Evolutionary conservation across 176 grass and related monocot genomes (phyloP).

Genomic region (Avena atlantica): DNA sequence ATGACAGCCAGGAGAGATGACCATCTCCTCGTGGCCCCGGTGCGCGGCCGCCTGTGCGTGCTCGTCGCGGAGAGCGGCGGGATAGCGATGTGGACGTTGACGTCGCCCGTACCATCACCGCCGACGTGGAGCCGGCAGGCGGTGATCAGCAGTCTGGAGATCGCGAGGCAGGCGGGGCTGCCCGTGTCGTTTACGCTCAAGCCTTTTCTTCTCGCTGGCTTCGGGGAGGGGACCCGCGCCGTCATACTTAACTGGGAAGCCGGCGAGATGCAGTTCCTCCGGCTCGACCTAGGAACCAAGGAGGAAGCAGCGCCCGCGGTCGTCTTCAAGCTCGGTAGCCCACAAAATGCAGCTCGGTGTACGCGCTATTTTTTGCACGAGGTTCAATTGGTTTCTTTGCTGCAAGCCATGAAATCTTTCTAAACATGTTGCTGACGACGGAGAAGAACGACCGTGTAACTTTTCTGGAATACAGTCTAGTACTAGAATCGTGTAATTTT

Average conservation of each 20-base stretch:
- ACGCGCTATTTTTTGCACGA: slow-evolving; percentile 13
- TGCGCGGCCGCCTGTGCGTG: background rate
- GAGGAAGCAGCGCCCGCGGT: background rate
- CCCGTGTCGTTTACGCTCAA: background rate
- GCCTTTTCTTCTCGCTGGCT: background rate
- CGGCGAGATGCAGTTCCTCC: background rate
- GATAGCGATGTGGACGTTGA: slow-evolving; percentile 25
- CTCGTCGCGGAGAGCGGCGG: background rate
- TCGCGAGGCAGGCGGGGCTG: background rate
- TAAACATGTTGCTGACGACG: background rate
- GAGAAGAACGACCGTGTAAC: too few species aligned
- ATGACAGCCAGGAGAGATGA: fast-evolving
- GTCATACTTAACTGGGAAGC: background rate
- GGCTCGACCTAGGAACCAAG: background rate
- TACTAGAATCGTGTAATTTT: too few species aligned
- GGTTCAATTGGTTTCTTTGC: background rate
- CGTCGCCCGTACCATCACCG: background rate
- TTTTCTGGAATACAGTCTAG: too few species aligned
- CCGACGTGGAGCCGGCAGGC: background rate
- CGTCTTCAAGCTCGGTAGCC: background rate
- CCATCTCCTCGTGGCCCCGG: background rate
- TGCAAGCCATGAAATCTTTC: slow-evolving; percentile 17
- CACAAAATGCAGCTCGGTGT: too few species aligned
- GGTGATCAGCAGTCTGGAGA: background rate
- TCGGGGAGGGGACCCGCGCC: slow-evolving; percentile 23